Percentiles rank a stretch among this genome's conserved stretches.
These are phyloP conservation scores for Brassica nigra DNA, from an alignment of 345 rosid genomes.

Conservation along the genomic window DNA sequence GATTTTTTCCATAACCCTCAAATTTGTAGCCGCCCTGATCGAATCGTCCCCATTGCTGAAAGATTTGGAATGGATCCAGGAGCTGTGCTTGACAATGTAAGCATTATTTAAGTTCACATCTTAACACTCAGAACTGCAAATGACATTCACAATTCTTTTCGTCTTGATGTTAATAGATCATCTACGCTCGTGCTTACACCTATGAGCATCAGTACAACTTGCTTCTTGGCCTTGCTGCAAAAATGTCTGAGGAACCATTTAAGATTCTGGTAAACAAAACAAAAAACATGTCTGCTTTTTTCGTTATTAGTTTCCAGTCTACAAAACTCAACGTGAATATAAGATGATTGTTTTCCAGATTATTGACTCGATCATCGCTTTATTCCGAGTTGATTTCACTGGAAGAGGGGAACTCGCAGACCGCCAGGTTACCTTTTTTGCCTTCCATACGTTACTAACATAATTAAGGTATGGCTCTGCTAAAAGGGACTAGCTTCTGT, in stretches of 20 bases:
- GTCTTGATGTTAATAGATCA: conserved; percentile 56
- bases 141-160: conserved; percentile 1
- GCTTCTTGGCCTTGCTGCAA: conserved; percentile 91
- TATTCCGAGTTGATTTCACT: conserved; percentile 82
- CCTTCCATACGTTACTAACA: neutral
- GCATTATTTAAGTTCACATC: conserved; percentile 13
- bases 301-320: neutral
- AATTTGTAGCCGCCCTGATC: conserved; percentile 70
- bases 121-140: neutral
- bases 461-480: conserved; percentile 21
- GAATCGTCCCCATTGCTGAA: conserved; percentile 88
- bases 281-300: conserved; percentile 9
- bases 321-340: neutral
- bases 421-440: conserved; percentile 58
- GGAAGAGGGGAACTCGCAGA: conserved; percentile 96
- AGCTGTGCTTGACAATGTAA: conserved; percentile 94
- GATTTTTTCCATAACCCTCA: conserved; percentile 38
- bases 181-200: conserved; percentile 89
- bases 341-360: conserved; percentile 46
- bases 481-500: conserved; percentile 18
- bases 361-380: conserved; percentile 83
- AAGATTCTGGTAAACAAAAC: conserved; percentile 60
- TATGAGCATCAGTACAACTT: conserved; percentile 89
- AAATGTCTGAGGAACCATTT: conserved; percentile 95
- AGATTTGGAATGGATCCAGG: conserved; percentile 98